Evolutionary conservation across 2,329 filamentous ascomycete species (phyloP).

Genomic region (Sarocladiaceae sp.): DNA sequence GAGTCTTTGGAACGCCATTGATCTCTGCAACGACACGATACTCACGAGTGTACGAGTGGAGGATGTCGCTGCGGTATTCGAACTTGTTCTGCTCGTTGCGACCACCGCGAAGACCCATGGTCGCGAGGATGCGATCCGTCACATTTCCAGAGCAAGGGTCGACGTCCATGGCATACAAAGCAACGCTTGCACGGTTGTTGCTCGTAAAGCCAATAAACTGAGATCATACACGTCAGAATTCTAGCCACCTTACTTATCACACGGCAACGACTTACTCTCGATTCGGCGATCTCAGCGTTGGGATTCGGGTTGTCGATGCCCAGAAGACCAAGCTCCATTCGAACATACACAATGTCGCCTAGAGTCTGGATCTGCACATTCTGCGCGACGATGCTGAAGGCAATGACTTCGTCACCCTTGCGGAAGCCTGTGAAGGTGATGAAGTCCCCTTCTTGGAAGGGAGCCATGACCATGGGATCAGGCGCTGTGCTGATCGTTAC

Average conservation of each 20-base stretch:
- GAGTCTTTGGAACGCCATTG: constrained; percentile 24
- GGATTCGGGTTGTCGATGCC: constrained; percentile 30
- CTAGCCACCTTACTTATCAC: neutral
- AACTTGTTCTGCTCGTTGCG: constrained; percentile 31
- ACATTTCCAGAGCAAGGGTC: constrained; percentile 30
- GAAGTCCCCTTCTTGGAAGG: constrained; percentile 31
- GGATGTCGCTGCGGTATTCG: constrained; percentile 28
- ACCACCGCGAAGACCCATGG: constrained; percentile 22
- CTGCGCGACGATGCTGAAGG: constrained; percentile 30
- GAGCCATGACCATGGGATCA: constrained; percentile 30
- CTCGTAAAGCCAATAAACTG: constrained; percentile 30
- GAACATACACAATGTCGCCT: constrained; percentile 27
- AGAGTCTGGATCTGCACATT: constrained; percentile 32
- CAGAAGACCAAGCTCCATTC: constrained; percentile 29
- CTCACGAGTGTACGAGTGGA: constrained; percentile 28
- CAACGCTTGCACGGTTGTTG: constrained; percentile 26
- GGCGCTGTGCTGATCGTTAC: constrained; percentile 23
- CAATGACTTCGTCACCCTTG: constrained; percentile 25
- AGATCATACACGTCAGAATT: too few relatives aligned
- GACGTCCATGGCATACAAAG: constrained; percentile 30
- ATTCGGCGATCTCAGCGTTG: constrained; percentile 30
- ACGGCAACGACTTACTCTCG: constrained; percentile 21
- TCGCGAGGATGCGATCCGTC: constrained; percentile 29
- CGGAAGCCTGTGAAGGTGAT: constrained; percentile 29
- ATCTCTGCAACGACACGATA: constrained; percentile 29